Conservation (phyloP, 192 early-diverging fungal genomes). For the Umbelopsis isabellina region DNA sequence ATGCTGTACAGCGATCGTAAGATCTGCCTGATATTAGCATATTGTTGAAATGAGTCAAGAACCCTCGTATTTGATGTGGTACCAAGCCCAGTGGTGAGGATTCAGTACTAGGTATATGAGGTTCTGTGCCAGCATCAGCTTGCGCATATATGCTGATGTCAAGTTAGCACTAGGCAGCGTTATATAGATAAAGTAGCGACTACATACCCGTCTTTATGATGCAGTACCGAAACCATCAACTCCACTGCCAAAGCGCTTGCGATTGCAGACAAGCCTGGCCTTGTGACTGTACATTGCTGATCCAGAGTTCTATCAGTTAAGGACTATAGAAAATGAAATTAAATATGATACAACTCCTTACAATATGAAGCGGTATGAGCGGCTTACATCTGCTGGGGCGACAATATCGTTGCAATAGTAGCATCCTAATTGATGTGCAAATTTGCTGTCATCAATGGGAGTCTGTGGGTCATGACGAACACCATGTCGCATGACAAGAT, state of each 20-base stretch:
- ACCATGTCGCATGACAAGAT: conserved; percentile 96
- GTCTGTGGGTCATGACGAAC: conserved; percentile 34
- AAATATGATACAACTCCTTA: conserved; percentile 1
- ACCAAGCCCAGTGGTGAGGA: conserved; percentile 67
- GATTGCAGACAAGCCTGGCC: conserved; percentile 92
- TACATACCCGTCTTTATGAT: conserved; percentile 76
- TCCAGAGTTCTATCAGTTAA: conserved; percentile 92
- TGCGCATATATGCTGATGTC: conserved; percentile 53
- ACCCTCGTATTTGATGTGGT: conserved; percentile 96
- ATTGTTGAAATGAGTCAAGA: conserved; percentile 83
- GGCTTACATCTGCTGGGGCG: conserved; percentile 86
- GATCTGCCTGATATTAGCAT: conserved; percentile 81
- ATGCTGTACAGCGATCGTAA: conserved; percentile 91
- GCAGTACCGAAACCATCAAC: conserved; percentile 84
- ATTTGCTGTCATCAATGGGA: conserved; percentile 8
- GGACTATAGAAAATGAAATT: conserved; percentile 54
- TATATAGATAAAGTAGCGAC: conserved; percentile 18
- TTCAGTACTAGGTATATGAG: neutral
- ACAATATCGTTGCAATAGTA: conserved; percentile 99
- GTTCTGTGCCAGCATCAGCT: conserved; percentile 40
- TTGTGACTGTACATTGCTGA: conserved; percentile 98
- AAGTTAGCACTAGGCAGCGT: neutral
- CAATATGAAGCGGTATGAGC: neutral
- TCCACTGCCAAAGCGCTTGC: conserved; percentile 89
- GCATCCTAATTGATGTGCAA: conserved; percentile 73